A percentile compares a stretch with the other conserved stretches of the same genome.
These are phyloP conservation scores for Lathyrus oleraceus DNA, from an alignment of 306 rosid species.

Conservation along the genomic window DNA sequence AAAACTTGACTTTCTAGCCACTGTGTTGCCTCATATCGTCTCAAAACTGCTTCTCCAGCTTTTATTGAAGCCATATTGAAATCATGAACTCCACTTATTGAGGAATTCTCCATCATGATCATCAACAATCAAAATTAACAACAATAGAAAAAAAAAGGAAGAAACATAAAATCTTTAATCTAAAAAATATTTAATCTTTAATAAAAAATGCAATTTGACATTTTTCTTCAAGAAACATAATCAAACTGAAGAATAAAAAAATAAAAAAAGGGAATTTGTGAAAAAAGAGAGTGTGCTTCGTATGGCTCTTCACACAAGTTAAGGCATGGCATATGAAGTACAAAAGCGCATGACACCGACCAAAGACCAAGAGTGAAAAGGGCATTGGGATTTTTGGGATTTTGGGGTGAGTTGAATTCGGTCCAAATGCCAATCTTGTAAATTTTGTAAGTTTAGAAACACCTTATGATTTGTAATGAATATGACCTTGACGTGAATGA, in stretches of 20 bases:
- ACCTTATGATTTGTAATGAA: too few species aligned
- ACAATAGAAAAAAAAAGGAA: background rate
- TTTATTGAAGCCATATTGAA: conserved; percentile 81
- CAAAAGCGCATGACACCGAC: too few species aligned
- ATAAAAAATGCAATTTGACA: background rate
- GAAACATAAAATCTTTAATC: conserved; percentile 17
- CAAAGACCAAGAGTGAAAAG: too few species aligned
- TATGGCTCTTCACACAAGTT: too few species aligned
- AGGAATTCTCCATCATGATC: conserved; percentile 63
- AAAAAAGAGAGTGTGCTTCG: background rate
- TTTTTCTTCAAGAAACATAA: conserved; percentile 3
- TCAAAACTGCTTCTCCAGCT: conserved; percentile 95
- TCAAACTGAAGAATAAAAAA: conserved; percentile 7
- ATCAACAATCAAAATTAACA: background rate
- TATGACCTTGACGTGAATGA: too few species aligned
- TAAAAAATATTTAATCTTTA: too few species aligned
- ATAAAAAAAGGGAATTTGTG: conserved; percentile 30
- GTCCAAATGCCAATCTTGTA: too few species aligned
- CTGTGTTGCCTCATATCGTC: conserved; percentile 75
- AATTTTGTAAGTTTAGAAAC: too few species aligned
- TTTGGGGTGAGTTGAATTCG: too few species aligned
- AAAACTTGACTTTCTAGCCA: conserved; percentile 86
- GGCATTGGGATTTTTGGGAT: too few species aligned
- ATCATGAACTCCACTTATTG: conserved; percentile 59
- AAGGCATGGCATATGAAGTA: too few species aligned